These are phyloP conservation scores for Pezizomycotina sp. DNA, from an alignment of 2,329 filamentous ascomycete species.

Conservation along the genomic window DNA sequence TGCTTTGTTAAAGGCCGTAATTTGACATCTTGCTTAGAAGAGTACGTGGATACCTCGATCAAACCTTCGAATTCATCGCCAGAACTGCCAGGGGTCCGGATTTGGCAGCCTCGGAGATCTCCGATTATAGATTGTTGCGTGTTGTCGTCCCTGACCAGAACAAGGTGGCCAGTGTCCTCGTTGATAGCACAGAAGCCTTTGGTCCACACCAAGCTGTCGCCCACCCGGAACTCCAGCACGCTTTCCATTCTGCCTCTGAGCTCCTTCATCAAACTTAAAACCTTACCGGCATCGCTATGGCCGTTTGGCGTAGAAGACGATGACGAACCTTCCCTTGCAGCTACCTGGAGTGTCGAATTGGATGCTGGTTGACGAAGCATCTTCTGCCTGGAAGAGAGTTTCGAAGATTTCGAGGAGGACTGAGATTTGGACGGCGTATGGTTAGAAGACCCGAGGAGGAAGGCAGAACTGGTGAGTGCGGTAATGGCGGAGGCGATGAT, in stretches of 20 bases:
- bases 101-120: conserved; percentile 57
- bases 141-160: conserved; percentile 55
- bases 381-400: no score
- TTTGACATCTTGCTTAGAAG: conserved; percentile 38
- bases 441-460: no score
- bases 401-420: no score
- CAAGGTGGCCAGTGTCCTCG: conserved; percentile 54
- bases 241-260: conserved; percentile 67
- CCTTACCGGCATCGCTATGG: conserved; percentile 50
- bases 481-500: no score
- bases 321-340: no score
- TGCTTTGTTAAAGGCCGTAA: conserved; percentile 47
- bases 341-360: no score
- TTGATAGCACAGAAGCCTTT: conserved; percentile 62
- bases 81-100: conserved; percentile 37
- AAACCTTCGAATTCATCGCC: conserved; percentile 26
- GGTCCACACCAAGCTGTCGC: conserved; percentile 46
- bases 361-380: no score
- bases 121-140: conserved; percentile 47
- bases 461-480: no score
- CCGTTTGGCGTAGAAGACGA: conserved; percentile 1
- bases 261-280: conserved; percentile 60
- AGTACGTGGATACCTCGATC: conserved; percentile 29
- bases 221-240: conserved; percentile 53
- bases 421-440: no score